These are phyloP conservation scores for Xylaria acuta DNA, from an alignment of 495 filamentous ascomycete species.

Conservation along the genomic window DNA sequence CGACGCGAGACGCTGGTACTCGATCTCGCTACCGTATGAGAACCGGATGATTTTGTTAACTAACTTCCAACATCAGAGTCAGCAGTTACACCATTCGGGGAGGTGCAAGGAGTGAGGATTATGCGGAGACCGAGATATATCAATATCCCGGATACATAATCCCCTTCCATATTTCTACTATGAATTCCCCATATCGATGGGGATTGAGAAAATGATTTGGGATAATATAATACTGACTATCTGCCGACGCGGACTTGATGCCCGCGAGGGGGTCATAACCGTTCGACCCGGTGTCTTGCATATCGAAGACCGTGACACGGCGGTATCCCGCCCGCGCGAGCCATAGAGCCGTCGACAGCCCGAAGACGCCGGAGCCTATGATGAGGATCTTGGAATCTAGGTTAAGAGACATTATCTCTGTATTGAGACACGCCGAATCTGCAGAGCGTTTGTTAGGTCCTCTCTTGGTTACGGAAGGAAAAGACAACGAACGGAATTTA, in stretches of 20 bases:
- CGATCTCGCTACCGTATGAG: slow-evolving; percentile 47
- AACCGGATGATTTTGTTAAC: slow-evolving; percentile 55
- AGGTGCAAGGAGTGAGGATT: not conserved
- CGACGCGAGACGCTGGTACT: slow-evolving; percentile 53
- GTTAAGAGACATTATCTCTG: not conserved
- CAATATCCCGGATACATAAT: not conserved
- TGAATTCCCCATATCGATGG: not conserved
- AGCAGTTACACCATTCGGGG: not conserved
- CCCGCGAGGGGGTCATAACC: slow-evolving; percentile 32
- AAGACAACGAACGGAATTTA: not conserved
- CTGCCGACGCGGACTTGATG: slow-evolving; percentile 36
- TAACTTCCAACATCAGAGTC: not conserved
- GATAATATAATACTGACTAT: slow-evolving; percentile 28
- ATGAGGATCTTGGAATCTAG: slow-evolving; percentile 44
- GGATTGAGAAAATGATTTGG: not conserved
- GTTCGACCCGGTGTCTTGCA: slow-evolving; percentile 38
- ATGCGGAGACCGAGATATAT: not conserved
- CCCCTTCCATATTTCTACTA: not conserved
- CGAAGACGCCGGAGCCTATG: slow-evolving; percentile 55
- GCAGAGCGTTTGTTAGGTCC: not conserved
- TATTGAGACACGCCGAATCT: not conserved
- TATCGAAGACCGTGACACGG: slow-evolving; percentile 52
- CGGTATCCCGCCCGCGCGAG: slow-evolving; percentile 49
- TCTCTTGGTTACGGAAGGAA: not conserved
- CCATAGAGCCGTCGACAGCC: slow-evolving; percentile 49